Evolutionary conservation across 345 rosid species (phyloP).

Genomic region (Salix arbutifolia): DNA sequence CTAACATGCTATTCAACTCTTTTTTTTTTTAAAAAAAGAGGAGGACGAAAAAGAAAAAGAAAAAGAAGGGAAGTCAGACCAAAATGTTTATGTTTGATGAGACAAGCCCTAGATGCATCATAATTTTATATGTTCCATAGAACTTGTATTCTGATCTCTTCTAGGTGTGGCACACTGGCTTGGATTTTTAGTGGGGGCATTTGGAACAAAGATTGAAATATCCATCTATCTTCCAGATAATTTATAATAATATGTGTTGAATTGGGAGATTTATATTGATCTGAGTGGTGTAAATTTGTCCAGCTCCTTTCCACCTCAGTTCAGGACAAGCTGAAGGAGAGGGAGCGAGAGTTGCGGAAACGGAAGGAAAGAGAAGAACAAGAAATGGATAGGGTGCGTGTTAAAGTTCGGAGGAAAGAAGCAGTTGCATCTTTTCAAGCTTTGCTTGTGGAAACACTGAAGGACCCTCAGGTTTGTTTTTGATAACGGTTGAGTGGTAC

Average conservation of each 20-base stretch:
- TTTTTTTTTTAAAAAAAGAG: no score
- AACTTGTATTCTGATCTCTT: neutral
- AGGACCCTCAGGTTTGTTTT: constrained; percentile 77
- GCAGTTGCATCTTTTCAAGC: constrained; percentile 89
- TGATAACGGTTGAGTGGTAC: neutral
- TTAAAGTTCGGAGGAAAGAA: constrained; percentile 83
- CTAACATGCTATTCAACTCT: neutral
- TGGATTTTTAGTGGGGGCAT: neutral
- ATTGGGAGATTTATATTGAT: neutral
- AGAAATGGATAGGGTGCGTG: constrained; percentile 89
- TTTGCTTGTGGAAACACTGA: constrained; percentile 86
- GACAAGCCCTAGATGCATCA: neutral
- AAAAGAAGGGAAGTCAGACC: neutral
- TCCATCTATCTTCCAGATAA: neutral
- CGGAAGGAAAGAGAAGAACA: constrained; percentile 92
- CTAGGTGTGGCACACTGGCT: neutral
- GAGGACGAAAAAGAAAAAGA: no score
- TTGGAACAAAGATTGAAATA: neutral
- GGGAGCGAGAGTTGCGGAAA: constrained; percentile 84
- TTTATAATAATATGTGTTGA: neutral
- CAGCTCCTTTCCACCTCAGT: neutral
- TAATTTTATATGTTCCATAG: neutral
- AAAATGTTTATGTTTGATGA: neutral
- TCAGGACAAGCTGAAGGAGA: constrained; percentile 82
- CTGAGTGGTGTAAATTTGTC: neutral